A percentile compares a stretch with the other conserved stretches of the same genome.
Conservation (phyloP, 2,329 filamentous ascomycete genomes). For the Phialocephala subalpina region DNA sequence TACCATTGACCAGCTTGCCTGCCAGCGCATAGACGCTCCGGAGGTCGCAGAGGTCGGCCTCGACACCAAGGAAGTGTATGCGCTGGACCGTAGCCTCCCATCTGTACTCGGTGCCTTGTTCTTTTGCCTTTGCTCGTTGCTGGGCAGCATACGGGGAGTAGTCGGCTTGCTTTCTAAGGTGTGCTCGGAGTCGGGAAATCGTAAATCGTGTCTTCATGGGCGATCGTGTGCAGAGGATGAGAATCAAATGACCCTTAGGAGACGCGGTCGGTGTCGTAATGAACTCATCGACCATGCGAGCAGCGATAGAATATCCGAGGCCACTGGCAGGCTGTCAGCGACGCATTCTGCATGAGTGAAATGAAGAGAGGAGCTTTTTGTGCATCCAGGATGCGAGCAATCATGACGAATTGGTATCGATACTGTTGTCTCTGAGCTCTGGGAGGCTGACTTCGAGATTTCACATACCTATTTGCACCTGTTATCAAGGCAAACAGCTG, state of each 20-base stretch:
- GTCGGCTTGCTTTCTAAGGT: constrained; percentile 60
- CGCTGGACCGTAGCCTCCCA: constrained; percentile 55
- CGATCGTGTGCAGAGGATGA: constrained; percentile 86
- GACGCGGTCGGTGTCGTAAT: constrained; percentile 72
- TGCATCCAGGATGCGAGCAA: background rate
- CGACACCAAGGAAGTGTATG: constrained; percentile 65
- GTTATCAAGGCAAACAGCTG: constrained; percentile 77
- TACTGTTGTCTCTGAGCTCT: constrained; percentile 8
- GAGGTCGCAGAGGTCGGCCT: constrained; percentile 68
- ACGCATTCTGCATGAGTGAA: background rate
- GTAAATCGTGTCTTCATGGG: constrained; percentile 78
- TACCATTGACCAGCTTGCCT: constrained; percentile 43
- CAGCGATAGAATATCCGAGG: constrained; percentile 83
- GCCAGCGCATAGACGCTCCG: constrained; percentile 51
- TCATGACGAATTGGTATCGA: too few species aligned
- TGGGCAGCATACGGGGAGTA: constrained; percentile 59
- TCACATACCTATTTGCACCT: constrained; percentile 81
- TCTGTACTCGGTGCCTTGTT: constrained; percentile 59
- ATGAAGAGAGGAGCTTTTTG: background rate
- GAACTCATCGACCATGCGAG: constrained; percentile 91
- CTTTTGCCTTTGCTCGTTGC: constrained; percentile 55
- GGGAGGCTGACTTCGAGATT: background rate
- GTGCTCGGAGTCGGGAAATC: constrained; percentile 65
- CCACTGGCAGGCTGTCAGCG: constrained; percentile 66
- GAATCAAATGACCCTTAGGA: constrained; percentile 72